phyloP scores from a whole-genome alignment of 2,329 filamentous ascomycete species.

The Colletotrichum musicola region DNA sequence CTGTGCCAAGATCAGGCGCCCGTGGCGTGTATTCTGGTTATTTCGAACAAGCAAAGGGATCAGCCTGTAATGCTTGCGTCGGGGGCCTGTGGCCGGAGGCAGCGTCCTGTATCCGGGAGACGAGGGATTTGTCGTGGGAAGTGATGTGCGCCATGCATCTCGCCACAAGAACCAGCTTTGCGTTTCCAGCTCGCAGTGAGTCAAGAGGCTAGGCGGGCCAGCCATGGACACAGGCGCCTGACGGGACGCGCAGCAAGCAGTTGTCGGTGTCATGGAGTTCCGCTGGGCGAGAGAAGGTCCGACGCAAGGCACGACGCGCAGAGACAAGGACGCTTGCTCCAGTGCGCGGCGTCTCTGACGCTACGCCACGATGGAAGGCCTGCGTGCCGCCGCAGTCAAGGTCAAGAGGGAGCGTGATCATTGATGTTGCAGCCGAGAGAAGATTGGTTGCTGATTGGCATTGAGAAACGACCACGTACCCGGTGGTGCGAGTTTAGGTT shows the following conservation, averaged over 20 bases:
- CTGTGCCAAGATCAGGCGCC: constrained; percentile 8
- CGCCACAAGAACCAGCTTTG: constrained; percentile 12
- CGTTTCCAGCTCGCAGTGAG: neutral
- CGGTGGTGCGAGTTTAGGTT: constrained; percentile 15
- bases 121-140: neutral
- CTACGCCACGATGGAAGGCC: too few species aligned
- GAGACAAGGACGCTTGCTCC: neutral
- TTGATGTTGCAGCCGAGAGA: neutral
- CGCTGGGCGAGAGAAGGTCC: neutral
- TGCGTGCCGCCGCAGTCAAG: neutral
- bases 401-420: neutral
- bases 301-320: neutral
- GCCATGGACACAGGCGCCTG: neutral
- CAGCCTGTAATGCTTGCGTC: neutral
- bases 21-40: neutral
- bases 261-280: constrained; percentile 13
- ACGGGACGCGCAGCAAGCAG: neutral
- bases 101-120: constrained; percentile 11
- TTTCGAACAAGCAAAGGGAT: neutral
- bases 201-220: constrained; percentile 3
- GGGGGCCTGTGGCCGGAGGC: constrained; percentile 1
- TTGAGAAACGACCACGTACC: neutral
- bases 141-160: constrained; percentile 6
- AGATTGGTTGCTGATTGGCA: neutral
- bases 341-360: neutral